Base-by-base conservation (phyloP, 495 filamentous ascomycete species). In the Penicillium angulare region DNA sequence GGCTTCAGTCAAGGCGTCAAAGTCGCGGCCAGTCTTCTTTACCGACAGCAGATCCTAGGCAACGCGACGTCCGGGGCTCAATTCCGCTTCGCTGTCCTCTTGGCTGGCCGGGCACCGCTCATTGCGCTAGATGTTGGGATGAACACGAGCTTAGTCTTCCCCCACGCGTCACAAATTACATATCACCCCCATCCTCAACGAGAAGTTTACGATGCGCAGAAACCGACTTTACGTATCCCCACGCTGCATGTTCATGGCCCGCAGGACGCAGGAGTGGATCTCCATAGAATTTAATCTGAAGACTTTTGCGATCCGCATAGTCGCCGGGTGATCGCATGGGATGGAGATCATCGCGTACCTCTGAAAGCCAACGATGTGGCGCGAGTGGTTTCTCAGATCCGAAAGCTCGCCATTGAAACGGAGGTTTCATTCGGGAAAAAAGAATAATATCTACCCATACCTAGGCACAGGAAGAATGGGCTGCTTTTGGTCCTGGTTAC, bases 1-100 rank as follows among this genome's bases (percentile, higher is more conserved):
- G 85, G 69, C 7, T 72, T 72, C 43, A 72, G 69, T 41, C 69
- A 88, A 64, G 84, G 85, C 17, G 85, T 82, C 15, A 86, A 86
- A 66, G 34, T 86, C 32, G 63, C 73, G 7, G 79, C 75, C 17
- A 81, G 76, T 59, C n/a, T 72, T 5, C 55, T 68, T 0, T 54
- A 49, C 15, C 45, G 47, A 1, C 59, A 68, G 43, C 67, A 67
- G 16, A 7, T 33, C n/a, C 26, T 2, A 20, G 15, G 29, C 43
- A 32, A 8, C 43, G 3, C 16, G 16, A 8, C 17, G 29, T 17
- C 13, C 27, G 27, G 27, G 16, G 7, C 18, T 7, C 17, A 44
- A 10, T 41, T 32, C 34, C 53, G 56, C 17, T 69, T 69, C 45
- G 66, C 31, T 0, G 69, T 86, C 6, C 46, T 83, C 4, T 53